phyloP scores from a whole-genome alignment of 768 basidiomycete species.

The Leccinellum rugosiceps region DNA sequence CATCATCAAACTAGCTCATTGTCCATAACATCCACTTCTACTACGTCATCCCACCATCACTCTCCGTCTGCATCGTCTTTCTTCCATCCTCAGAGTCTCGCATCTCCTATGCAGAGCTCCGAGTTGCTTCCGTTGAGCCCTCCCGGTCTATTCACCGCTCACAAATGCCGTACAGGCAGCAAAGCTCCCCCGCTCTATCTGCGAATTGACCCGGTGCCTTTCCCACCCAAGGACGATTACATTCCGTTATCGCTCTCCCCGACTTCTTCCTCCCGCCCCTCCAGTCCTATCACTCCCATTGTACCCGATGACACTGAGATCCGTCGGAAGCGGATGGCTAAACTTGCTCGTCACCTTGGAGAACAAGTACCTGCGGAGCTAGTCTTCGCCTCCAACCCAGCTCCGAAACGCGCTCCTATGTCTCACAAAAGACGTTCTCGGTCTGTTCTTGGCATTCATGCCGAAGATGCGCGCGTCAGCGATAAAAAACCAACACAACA shows the following conservation, averaged over 20 bases:
- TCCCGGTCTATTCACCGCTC: constrained; percentile 19
- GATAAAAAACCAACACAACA: background rate
- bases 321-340: constrained; percentile 52
- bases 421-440: constrained; percentile 11
- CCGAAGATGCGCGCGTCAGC: background rate
- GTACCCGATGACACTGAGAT: constrained; percentile 31
- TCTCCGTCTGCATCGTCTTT: constrained; percentile 21
- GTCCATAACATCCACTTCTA: constrained; percentile 20
- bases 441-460: constrained; percentile 12
- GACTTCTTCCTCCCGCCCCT: constrained; percentile 12
- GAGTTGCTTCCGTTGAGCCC: constrained; percentile 12
- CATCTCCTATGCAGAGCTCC: background rate
- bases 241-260: constrained; percentile 9
- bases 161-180: constrained; percentile 6
- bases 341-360: constrained; percentile 54
- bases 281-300: constrained; percentile 19
- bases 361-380: constrained; percentile 58
- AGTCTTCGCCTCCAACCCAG: constrained; percentile 32
- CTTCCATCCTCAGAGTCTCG: constrained; percentile 2
- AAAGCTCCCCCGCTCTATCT: constrained; percentile 23
- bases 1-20: constrained; percentile 19
- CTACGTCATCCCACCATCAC: constrained; percentile 4
- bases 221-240: constrained; percentile 10
- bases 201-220: constrained; percentile 17
- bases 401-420: background rate